Conservation (phyloP, 306 rosid genomes). For the Vigna mungo region DNA sequence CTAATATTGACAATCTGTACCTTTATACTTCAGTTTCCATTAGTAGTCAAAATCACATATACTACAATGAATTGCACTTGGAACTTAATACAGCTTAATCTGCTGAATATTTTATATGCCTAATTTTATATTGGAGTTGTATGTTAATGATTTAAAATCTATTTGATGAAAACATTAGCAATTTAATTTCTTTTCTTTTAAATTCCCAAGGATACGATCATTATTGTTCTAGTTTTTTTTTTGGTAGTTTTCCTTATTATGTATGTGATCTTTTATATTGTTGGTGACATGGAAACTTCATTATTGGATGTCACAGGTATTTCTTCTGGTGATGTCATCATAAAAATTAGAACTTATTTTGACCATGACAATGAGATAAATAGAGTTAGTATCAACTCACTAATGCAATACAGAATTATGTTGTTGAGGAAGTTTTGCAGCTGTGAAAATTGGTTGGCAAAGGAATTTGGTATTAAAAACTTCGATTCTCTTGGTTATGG, state of each 20-base stretch:
- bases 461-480: slow-evolving; percentile 68
- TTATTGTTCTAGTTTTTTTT: slow-evolving; percentile 4
- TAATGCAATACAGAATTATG: slow-evolving; percentile 47
- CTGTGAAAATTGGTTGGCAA: slow-evolving; percentile 78
- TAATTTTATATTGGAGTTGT: slow-evolving; percentile 21
- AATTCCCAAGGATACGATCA: not conserved
- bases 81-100: slow-evolving; percentile 1
- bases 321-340: slow-evolving; percentile 68
- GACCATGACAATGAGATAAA: slow-evolving; percentile 54
- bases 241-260: not conserved
- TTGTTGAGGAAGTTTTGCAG: slow-evolving; percentile 66
- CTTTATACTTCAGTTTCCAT: slow-evolving; percentile 14
- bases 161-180: slow-evolving; percentile 1
- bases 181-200: slow-evolving; percentile 26
- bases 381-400: slow-evolving; percentile 43
- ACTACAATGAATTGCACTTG: slow-evolving; percentile 20
- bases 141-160: slow-evolving; percentile 15
- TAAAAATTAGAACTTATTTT: slow-evolving; percentile 62
- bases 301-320: slow-evolving; percentile 56
- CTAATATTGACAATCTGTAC: slow-evolving; percentile 5
- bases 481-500: slow-evolving; percentile 82
- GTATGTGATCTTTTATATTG: slow-evolving; percentile 32
- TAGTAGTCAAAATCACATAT: slow-evolving; percentile 3
- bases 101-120: not conserved
- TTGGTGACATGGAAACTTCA: slow-evolving; percentile 30